Conservation (phyloP, 768 basidiomycete genomes). For the Tulasnella sp. region DNA sequence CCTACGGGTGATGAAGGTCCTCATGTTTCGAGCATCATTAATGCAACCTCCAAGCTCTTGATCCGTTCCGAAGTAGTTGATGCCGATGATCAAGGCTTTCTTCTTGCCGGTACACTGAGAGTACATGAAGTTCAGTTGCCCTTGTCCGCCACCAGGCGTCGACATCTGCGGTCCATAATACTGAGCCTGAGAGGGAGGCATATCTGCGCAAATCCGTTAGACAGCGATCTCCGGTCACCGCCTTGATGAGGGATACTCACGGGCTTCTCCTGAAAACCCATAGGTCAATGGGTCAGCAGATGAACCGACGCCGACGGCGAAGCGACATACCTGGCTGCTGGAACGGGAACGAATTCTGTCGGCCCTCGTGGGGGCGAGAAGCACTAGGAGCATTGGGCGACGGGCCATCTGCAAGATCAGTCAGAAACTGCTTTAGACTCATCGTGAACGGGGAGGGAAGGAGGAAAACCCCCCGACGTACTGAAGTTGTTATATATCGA, state of each 20-base stretch:
- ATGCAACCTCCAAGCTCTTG: constrained; percentile 79
- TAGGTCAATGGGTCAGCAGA: background rate
- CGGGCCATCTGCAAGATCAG: background rate
- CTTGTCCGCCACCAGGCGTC: constrained; percentile 37
- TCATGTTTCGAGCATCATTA: constrained; percentile 83
- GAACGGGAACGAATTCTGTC: background rate
- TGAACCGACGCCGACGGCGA: no score
- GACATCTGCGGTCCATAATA: constrained; percentile 59
- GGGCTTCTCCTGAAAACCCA: background rate
- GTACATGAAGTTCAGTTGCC: constrained; percentile 73
- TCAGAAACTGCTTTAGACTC: background rate
- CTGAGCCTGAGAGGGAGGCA: constrained; percentile 47
- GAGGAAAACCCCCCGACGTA: background rate
- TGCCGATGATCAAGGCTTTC: constrained; percentile 87
- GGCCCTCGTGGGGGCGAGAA: background rate
- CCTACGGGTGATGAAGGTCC: constrained; percentile 51
- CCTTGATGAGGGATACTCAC: background rate
- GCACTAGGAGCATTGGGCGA: background rate
- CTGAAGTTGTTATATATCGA: background rate
- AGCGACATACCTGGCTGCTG: constrained; percentile 13
- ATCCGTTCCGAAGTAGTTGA: constrained; percentile 72
- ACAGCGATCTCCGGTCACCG: background rate
- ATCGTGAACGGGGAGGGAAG: background rate
- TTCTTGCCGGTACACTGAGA: constrained; percentile 84
- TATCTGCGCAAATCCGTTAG: constrained; percentile 28